Conservation (phyloP, 768 basidiomycete species). For the Boletus patriciae region DNA sequence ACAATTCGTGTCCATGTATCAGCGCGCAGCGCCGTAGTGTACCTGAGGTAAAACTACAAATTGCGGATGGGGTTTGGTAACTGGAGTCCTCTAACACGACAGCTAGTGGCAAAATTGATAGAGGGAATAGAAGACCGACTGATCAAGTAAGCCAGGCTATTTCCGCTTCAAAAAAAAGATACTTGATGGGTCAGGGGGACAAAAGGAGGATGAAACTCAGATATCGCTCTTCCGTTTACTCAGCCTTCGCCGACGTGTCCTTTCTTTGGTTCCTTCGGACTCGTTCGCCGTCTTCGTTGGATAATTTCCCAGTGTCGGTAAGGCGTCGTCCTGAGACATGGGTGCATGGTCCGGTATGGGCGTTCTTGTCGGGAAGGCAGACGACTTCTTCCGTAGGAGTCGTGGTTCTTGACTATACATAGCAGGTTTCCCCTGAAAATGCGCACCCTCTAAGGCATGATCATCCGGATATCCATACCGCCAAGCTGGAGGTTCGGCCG, state of each 20-base stretch:
- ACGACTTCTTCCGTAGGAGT: conserved; percentile 25
- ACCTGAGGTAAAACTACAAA: conserved; percentile 11
- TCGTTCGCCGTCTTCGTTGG: conserved; percentile 16
- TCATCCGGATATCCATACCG: conserved; percentile 9
- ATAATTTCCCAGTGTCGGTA: conserved; percentile 9
- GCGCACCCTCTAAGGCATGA: not conserved
- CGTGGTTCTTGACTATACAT: conserved; percentile 19
- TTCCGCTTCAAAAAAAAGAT: conserved; percentile 16
- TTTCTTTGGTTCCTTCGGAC: conserved; percentile 23
- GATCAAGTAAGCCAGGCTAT: conserved; percentile 20
- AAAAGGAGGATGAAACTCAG: conserved; percentile 19
- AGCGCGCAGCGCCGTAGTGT: conserved; percentile 19
- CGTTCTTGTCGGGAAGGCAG: conserved; percentile 23
- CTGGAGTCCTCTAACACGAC: conserved; percentile 11
- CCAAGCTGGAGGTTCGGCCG: not conserved
- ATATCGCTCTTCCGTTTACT: conserved; percentile 34
- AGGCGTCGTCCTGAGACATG: conserved; percentile 10
- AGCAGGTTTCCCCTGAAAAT: conserved; percentile 6
- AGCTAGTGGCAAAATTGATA: conserved; percentile 6
- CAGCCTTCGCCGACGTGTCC: conserved; percentile 31
- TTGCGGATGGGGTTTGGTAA: conserved; percentile 4
- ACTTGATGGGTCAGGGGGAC: conserved; percentile 11
- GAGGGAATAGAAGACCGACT: conserved; percentile 21
- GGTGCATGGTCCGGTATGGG: conserved; percentile 29
- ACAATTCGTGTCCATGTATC: conserved; percentile 3